Evolutionary conservation across 2,329 filamentous ascomycete species (phyloP), one percentile per base, ranked within the genome.

Genomic region (Cordyceps militaris): DNA sequence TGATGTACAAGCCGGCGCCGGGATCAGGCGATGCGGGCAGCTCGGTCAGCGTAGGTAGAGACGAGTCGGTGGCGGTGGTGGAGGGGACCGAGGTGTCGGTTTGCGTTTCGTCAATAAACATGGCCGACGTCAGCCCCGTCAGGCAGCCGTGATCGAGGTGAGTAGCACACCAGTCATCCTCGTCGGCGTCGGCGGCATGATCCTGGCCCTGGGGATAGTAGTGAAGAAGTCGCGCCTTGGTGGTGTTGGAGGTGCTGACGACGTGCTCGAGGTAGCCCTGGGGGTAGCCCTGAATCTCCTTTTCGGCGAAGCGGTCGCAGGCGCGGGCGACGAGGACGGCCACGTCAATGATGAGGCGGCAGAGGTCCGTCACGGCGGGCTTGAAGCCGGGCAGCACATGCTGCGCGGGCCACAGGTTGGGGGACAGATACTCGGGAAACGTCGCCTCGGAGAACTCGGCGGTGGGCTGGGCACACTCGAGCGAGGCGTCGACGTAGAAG

Each of bases 161-260:
- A 1, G 88, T 91, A 3, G 91, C 89, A 71, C 93, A 99, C 94
- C 94, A 99, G 73, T 95, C 89, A 71, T 97, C 92, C 60, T 91
- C 86, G 56, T 76, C 76, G 34, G 70, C 72, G 42, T 71, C 71
- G 9, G 70, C 68, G 14, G 69, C 69, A 40, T 62, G 71, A 62
- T 61, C 71, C 10, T 70, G 68, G 23, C 72, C 74, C 67, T 79
- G 79, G 1, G 93, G 93, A 66, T 92, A 97, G 73, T 99, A 99
- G 74, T 99, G 94, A 65, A 97, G 75, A 28, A 99, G 77, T 13
- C 94, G 80, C 1, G 94, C 94, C 73, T 99, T 97, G 38, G 91
- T 96, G 1, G 89, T 95, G 34, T 85, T 86, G 50, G 91, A 96
- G 0, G 85, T 88, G 70, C 84, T 84, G 49, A 99, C 93, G 6